phyloP scores from a whole-genome alignment of 2,329 filamentous ascomycete species.

The Ophioceras dolichostomum region DNA sequence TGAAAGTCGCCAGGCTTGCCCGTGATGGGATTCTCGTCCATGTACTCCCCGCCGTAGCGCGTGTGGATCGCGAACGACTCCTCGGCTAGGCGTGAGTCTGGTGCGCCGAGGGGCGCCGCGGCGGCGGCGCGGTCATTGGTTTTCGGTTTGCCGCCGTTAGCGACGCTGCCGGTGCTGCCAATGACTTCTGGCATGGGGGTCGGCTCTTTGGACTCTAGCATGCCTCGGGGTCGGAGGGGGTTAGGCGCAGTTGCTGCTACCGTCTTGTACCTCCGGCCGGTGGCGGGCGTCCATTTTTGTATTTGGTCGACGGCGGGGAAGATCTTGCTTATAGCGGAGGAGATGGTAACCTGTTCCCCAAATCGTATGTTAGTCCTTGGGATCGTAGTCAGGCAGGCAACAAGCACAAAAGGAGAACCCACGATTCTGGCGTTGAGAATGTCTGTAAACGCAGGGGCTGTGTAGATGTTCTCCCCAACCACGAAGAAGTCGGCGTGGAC shows the following conservation, averaged over 20 bases:
- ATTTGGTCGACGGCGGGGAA: slow-evolving; percentile 37
- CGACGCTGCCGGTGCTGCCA: slow-evolving; percentile 10
- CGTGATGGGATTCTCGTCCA: slow-evolving; percentile 57
- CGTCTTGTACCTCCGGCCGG: slow-evolving; percentile 37
- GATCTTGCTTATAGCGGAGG: slow-evolving; percentile 39
- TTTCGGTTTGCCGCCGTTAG: slow-evolving; percentile 12
- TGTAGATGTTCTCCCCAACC: slow-evolving; percentile 54
- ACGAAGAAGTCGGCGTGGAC: slow-evolving; percentile 52
- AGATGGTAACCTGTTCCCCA: slow-evolving; percentile 43
- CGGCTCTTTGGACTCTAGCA: slow-evolving; percentile 28
- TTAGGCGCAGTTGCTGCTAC: slow-evolving; percentile 15
- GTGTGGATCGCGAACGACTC: slow-evolving; percentile 46
- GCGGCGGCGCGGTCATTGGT: slow-evolving; percentile 11
- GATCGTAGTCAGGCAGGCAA: no score
- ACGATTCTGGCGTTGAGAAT: slow-evolving; percentile 48
- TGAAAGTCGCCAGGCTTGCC: slow-evolving; percentile 55
- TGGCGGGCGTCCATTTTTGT: slow-evolving; percentile 41
- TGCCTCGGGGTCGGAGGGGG: slow-evolving; percentile 14
- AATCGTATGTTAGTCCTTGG: no score
- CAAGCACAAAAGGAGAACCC: no score
- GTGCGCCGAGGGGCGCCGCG: slow-evolving; percentile 20
- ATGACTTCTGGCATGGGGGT: slow-evolving; percentile 33
- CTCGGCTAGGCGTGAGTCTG: slow-evolving; percentile 36
- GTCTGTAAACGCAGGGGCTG: slow-evolving; percentile 49
- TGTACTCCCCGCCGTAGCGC: slow-evolving; percentile 49